Base-by-base conservation (phyloP, 345 rosid species). In the Arabis alpina region DNA sequence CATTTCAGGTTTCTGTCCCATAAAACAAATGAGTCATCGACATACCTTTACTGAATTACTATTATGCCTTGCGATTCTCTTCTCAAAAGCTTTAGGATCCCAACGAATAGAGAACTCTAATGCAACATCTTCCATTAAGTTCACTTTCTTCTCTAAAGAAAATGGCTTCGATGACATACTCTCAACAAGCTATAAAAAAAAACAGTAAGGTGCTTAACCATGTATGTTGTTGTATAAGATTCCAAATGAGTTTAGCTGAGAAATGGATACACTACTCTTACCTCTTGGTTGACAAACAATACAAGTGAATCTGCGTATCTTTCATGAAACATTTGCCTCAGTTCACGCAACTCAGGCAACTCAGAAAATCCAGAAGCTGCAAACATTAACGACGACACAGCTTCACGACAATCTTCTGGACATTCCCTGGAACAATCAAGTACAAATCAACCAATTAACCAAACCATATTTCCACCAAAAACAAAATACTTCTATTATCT, bases 311-410 rank as follows among this genome's bases (percentile, higher is more conserved):
- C 83, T 65, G 79, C 86, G 15, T 91, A 94, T 84, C 84, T 91
- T 77, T 94, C 92, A 5, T 81, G 83, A 78, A 94, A 91, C 49
- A 80, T 77, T 42, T 89, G 84, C 85, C 99, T 91, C 36, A 94
- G 87, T 30, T 91, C 96, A 23, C 92, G 93, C 56, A 94, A 58
- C 82, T 94, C 97, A 0, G 96, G 99, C 73, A 94, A 70, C 79
- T 89, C 98, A 45, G 98, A 89, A 80, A 88, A 87, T 77, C 96
- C 88, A 51, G 99, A 91, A 61, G 98, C 97, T 59, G 98, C 98
- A 82, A 80, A 83, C 93, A 92, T 95, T 54, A 95, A 67, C 51
- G 96, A 95, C 11, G 98, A 77, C 14, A 87, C 86, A 53, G 91
- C 86, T 77, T 90, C 89, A 80, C 87, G 84, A 61, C 93, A 92